phyloP scores from a whole-genome alignment of 305 asterid species.

The Solanum chacoense region DNA sequence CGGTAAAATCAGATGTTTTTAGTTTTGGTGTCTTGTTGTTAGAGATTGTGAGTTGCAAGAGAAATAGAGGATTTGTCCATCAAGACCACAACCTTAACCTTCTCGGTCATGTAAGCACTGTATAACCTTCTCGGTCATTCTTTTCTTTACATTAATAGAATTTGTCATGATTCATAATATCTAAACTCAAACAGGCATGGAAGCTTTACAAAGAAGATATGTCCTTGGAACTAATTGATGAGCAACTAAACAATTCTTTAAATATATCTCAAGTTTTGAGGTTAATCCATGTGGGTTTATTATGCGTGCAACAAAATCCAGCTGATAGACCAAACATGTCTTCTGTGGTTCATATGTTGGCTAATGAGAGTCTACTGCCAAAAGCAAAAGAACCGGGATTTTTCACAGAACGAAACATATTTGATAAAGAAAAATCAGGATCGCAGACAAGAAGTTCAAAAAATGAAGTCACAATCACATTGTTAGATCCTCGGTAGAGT shows the following conservation, averaged over 20 bases:
- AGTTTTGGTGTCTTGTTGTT: neutral
- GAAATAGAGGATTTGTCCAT: neutral
- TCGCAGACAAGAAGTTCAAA: neutral
- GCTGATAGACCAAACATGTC: neutral
- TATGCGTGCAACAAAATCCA: neutral
- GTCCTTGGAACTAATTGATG: conserved; percentile 1
- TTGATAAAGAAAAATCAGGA: neutral
- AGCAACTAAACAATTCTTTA: neutral
- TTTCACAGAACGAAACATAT: neutral
- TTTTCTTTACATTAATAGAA: neutral
- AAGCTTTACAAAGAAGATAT: neutral
- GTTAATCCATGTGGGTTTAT: neutral
- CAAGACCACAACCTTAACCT: neutral
- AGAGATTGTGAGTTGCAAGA: neutral
- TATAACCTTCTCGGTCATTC: neutral
- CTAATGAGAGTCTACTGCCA: neutral
- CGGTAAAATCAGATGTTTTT: conserved; percentile 1
- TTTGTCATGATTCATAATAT: neutral
- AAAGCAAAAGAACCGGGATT: neutral
- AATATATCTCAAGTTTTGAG: neutral
- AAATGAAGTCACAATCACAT: neutral
- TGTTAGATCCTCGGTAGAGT: neutral
- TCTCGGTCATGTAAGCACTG: neutral
- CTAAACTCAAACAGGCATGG: neutral
- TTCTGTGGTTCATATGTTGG: neutral